Evolutionary conservation across 768 basidiomycete species (phyloP).

Genomic region (Cystoderma amianthinum): DNA sequence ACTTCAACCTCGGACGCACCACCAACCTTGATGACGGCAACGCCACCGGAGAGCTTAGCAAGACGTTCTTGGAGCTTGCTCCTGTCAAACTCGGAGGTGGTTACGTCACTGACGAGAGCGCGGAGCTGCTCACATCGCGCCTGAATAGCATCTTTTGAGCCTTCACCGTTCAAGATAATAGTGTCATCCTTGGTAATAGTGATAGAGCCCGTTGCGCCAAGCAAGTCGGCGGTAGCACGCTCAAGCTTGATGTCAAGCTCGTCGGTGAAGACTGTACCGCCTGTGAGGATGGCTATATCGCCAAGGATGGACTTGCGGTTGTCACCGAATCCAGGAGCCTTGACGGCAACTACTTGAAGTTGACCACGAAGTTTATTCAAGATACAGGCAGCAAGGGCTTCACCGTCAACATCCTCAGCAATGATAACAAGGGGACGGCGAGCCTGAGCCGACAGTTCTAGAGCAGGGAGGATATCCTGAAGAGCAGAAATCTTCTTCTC

Average conservation of each 20-base stretch:
- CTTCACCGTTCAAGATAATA: conserved; percentile 90
- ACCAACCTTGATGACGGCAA: conserved; percentile 98
- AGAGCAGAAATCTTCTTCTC: conserved; percentile 98
- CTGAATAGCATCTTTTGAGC: conserved; percentile 83
- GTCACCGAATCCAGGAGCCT: conserved; percentile 98
- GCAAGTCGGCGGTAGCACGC: conserved; percentile 78
- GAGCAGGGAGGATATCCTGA: conserved; percentile 91
- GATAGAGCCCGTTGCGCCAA: conserved; percentile 86
- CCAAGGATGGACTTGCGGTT: conserved; percentile 98
- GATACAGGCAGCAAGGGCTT: conserved; percentile 95
- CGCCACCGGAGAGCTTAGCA: conserved; percentile 93
- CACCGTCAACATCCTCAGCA: conserved; percentile 96
- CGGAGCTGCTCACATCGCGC: conserved; percentile 97
- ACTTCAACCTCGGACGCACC: conserved; percentile 94
- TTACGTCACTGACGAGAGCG: conserved; percentile 67
- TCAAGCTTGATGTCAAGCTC: conserved; percentile 98
- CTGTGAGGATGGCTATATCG: conserved; percentile 94
- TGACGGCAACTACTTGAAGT: conserved; percentile 88
- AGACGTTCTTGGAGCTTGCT: conserved; percentile 95
- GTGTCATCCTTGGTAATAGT: conserved; percentile 98
- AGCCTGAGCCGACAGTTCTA: conserved; percentile 74
- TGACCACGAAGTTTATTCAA: conserved; percentile 99
- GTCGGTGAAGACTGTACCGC: conserved; percentile 95
- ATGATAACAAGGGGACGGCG: conserved; percentile 92
- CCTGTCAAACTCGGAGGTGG: conserved; percentile 91